Base-by-base conservation (phyloP, 1,139 yeast species). In the Candida dubliniensis region DNA sequence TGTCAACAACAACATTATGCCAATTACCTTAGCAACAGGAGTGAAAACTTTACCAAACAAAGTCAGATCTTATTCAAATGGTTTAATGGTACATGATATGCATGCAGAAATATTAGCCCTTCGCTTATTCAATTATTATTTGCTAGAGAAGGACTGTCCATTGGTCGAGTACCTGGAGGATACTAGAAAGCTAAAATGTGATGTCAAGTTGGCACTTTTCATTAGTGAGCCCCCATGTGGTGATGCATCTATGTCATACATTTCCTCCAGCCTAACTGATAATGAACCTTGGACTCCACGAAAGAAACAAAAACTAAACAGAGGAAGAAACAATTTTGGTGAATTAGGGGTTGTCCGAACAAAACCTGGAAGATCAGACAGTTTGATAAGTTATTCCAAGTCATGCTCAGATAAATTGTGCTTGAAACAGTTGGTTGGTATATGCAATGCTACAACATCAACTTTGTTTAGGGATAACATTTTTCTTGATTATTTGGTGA, bases 171-270 rank as follows among this genome's bases (percentile, higher is more conserved):
- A 9, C 48, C 41, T 1, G 49, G 40, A 0, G 44, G 49, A 40
- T 76, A 54, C 51, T n/a, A n/a, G n/a, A n/a, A 49, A 42, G 34
- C 51, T 81, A 41, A 69, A 60, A 34, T 45, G 55, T 0, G 67
- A 61, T 4, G 58, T 77, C 34, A 54, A 67, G 43, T 59, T 87
- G 36, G 84, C 81, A 0, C 57, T 91, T 46, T 87, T 84, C 50
- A 70, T 88, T 1, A 83, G 95, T 5, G 95, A 87, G 50, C 76
- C 87, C 0, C 98, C 98, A 0, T 91, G 99, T 68, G 99, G 99
- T 1, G 98, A 91, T 60, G 84, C 89, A 0, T 85, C 95, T 8
- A 77, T 89, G 81, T 38, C 61, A 31, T 52, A 54, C 35, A 33
- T 58, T 18, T 34, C 52, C 4, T 42, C 44, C 2, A 41, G 53